Percentiles rank a stretch among this genome's conserved stretches.
Evolutionary conservation across 208 protist genomes (phyloP).

Genomic region (Trypanosoma cruzi): DNA sequence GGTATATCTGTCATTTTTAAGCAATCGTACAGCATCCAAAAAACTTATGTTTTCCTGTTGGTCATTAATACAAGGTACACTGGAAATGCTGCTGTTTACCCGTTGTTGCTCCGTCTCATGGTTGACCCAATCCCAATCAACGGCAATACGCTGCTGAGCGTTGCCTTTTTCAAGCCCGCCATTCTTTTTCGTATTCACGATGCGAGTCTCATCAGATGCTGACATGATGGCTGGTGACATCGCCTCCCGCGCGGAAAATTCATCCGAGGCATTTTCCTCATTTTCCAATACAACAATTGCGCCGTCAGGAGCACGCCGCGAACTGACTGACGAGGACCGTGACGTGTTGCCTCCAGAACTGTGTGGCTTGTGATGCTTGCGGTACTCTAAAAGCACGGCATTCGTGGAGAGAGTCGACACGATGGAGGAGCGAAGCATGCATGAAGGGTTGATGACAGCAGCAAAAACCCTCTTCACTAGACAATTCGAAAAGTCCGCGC

Average conservation of each 20-base stretch:
- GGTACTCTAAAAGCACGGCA: neutral
- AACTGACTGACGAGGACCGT: neutral
- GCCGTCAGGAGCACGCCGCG: neutral
- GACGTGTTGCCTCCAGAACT: neutral
- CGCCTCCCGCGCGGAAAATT: slow-evolving; percentile 5
- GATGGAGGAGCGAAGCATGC: neutral
- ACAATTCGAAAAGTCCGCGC: too few relatives aligned
- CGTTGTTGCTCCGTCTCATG: slow-evolving; percentile 4
- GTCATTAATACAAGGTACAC: neutral
- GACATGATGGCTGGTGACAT: neutral
- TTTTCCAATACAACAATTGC: neutral
- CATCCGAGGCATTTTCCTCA: neutral
- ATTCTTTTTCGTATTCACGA: neutral
- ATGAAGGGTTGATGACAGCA: neutral
- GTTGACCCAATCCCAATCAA: slow-evolving; percentile 29
- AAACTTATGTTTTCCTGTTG: slow-evolving; percentile 13
- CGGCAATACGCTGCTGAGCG: neutral
- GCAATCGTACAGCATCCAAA: slow-evolving; percentile 14
- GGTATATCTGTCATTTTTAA: slow-evolving; percentile 24
- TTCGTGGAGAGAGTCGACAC: slow-evolving; percentile 3
- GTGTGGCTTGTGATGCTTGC: neutral
- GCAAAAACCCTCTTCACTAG: neutral
- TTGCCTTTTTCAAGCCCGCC: neutral
- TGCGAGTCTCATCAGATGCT: neutral
- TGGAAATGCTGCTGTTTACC: neutral